Conservation (phyloP, 805 yeast genomes). For the Cyberlindnera mississippiensis region DNA sequence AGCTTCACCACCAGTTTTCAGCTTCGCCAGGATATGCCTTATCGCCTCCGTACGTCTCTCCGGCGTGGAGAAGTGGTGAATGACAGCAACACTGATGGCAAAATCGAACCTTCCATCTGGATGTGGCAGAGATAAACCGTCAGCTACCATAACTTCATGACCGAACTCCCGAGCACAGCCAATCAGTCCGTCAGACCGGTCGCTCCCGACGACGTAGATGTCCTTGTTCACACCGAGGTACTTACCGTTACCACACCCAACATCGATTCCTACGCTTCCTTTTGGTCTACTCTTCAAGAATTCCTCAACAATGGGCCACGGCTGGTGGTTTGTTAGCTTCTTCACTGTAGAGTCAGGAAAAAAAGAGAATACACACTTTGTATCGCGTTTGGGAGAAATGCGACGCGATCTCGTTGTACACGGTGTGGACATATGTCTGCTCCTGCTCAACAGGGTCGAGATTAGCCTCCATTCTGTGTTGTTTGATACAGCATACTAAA, state of each 20-base stretch:
- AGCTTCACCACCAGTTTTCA: constrained; percentile 61
- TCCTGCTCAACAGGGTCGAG: constrained; percentile 58
- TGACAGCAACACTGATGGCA: constrained; percentile 92
- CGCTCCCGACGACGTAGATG: constrained; percentile 68
- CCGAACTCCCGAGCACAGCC: constrained; percentile 51
- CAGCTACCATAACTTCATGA: constrained; percentile 68
- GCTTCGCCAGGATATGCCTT: constrained; percentile 54
- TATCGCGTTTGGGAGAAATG: constrained; percentile 94
- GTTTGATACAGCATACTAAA: too few species aligned
- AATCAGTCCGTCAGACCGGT: constrained; percentile 66
- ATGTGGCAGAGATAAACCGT: constrained; percentile 69
- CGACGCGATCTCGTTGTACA: constrained; percentile 86
- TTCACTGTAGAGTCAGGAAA: not conserved
- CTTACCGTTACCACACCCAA: constrained; percentile 98
- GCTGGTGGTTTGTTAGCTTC: constrained; percentile 30
- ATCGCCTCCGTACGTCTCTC: constrained; percentile 79
- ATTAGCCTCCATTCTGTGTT: constrained; percentile 22
- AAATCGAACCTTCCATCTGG: constrained; percentile 52
- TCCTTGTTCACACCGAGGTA: constrained; percentile 70
- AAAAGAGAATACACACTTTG: constrained; percentile 34
- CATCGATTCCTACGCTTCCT: constrained; percentile 79
- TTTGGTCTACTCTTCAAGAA: constrained; percentile 48
- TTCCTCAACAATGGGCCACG: constrained; percentile 92
- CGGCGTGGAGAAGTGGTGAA: constrained; percentile 89
- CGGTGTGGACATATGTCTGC: constrained; percentile 78